Conservation (phyloP, 176 grass and related monocot genomes). For the Ensete glaucum region DNA sequence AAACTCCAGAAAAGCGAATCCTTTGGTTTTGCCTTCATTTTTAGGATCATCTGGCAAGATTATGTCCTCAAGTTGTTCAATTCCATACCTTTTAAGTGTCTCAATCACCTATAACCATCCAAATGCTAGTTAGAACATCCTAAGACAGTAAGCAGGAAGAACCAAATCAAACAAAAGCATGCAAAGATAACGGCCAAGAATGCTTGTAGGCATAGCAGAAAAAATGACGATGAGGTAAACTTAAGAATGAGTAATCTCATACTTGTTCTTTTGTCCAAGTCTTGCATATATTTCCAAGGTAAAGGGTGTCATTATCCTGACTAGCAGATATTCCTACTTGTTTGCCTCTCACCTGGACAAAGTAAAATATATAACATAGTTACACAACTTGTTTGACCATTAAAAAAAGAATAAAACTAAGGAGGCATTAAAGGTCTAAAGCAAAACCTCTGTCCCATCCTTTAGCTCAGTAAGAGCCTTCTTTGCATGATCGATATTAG, state of each 20-base stretch:
- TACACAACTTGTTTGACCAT: conserved; percentile 1
- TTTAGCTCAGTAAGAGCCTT: conserved; percentile 67
- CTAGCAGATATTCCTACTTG: conserved; percentile 52
- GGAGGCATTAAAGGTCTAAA: conserved; percentile 14
- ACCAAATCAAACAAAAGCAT: no score
- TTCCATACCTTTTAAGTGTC: conserved; percentile 46
- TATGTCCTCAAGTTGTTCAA: conserved; percentile 42
- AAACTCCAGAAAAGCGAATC: conserved; percentile 63
- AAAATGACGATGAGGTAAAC: conserved; percentile 9
- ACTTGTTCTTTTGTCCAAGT: conserved; percentile 83
- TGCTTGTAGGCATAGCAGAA: neutral
- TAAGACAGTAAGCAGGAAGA: conserved; percentile 12
- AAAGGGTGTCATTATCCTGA: conserved; percentile 48
- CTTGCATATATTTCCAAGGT: conserved; percentile 67
- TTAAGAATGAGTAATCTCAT: neutral
- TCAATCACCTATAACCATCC: conserved; percentile 34
- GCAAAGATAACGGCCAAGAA: neutral
- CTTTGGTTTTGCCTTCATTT: conserved; percentile 37
- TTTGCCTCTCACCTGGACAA: conserved; percentile 66
- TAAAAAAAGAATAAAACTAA: conserved; percentile 10
- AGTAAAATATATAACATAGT: conserved; percentile 20
- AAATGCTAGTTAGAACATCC: conserved; percentile 20
- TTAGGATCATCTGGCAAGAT: conserved; percentile 37
- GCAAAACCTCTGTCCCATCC: conserved; percentile 62
- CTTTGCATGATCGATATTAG: conserved; percentile 38